Conservation (phyloP, 352 stramenopile species). For the Phytophthora multivora region DNA sequence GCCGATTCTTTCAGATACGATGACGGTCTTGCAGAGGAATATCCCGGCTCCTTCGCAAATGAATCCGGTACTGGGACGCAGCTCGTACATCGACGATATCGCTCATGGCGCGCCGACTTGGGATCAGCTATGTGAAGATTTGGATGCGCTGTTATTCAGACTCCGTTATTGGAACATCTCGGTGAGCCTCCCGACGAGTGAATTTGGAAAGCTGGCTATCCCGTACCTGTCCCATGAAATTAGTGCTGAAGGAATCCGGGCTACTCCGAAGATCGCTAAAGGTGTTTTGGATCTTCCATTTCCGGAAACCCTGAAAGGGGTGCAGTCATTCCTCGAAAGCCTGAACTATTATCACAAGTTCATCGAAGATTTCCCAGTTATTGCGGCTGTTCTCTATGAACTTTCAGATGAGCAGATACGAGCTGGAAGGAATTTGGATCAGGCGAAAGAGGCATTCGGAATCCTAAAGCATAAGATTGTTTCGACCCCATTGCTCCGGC, state of each 20-base stretch:
- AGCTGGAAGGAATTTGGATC: too few species aligned
- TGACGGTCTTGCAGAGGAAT: not conserved
- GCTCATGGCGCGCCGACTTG: not conserved
- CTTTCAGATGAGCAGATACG: too few species aligned
- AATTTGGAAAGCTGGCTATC: not conserved
- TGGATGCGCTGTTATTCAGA: not conserved
- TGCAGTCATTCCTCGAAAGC: too few species aligned
- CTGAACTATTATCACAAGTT: too few species aligned
- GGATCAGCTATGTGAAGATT: too few species aligned
- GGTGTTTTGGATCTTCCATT: too few species aligned
- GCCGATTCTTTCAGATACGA: not conserved
- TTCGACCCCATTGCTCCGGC: too few species aligned
- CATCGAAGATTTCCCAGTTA: too few species aligned
- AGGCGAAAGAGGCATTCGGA: too few species aligned
- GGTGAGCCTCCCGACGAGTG: not conserved
- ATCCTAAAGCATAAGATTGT: too few species aligned
- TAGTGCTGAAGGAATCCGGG: not conserved
- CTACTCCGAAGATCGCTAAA: not conserved
- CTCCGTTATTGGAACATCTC: not conserved
- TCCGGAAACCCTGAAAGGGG: too few species aligned
- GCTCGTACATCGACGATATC: not conserved
- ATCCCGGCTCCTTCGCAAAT: not conserved
- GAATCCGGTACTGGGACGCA: not conserved
- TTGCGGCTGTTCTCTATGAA: too few species aligned
- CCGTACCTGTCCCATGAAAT: not conserved